A percentile compares a stretch with the other conserved stretches of the same genome.
Conservation (phyloP, 2,329 filamentous ascomycete genomes). For the Orbilia ellipsospora region DNA sequence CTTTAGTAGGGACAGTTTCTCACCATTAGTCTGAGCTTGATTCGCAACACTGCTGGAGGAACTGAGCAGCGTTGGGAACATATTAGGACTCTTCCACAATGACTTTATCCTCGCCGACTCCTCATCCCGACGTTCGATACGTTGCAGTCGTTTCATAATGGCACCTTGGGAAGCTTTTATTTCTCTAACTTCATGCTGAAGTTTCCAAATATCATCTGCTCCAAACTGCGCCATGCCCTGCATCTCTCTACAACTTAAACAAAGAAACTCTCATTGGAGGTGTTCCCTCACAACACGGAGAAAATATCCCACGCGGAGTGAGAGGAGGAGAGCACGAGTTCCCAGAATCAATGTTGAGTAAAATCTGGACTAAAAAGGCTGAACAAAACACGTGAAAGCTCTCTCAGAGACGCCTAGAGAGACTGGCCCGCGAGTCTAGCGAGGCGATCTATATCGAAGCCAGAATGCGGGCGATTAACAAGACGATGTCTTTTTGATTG, state of each 20-base stretch:
- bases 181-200: slow-evolving; percentile 72
- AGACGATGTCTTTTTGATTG: slow-evolving; percentile 9
- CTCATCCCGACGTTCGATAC: slow-evolving; percentile 72
- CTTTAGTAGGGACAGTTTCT: slow-evolving; percentile 19
- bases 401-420: slow-evolving; percentile 28
- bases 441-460: slow-evolving; percentile 34
- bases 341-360: slow-evolving; percentile 18
- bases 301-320: slow-evolving; percentile 53
- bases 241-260: slow-evolving; percentile 51
- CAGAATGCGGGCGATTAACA: slow-evolving; percentile 14
- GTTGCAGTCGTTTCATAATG: slow-evolving; percentile 71
- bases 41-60: slow-evolving; percentile 54
- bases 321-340: slow-evolving; percentile 36
- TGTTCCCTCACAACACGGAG: slow-evolving; percentile 55
- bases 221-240: slow-evolving; percentile 73
- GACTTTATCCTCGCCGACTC: slow-evolving; percentile 69
- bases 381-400: slow-evolving; percentile 39
- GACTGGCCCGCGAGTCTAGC: slow-evolving; percentile 12
- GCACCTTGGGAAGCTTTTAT: slow-evolving; percentile 71
- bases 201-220: slow-evolving; percentile 74
- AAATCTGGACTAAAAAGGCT: slow-evolving; percentile 1
- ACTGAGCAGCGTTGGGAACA: slow-evolving; percentile 51
- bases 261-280: slow-evolving; percentile 48
- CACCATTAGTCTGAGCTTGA: slow-evolving; percentile 51
- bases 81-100: slow-evolving; percentile 50